phyloP scores from a whole-genome alignment of 176 grass and related monocot species.

The Avena insularis region DNA sequence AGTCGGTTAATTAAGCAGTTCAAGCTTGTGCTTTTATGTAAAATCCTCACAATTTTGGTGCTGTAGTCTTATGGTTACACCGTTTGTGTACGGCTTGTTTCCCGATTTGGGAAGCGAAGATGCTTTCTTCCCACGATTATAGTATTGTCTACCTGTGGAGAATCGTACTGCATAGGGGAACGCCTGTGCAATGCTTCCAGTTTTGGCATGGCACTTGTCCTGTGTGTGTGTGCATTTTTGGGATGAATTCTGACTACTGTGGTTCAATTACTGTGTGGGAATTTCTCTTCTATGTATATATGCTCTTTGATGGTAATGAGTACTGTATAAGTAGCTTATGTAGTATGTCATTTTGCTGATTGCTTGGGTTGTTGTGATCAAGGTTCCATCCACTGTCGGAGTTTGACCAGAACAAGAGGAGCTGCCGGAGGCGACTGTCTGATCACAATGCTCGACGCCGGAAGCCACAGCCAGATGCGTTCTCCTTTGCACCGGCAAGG shows the following conservation, averaged over 20 bases:
- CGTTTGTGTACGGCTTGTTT: conserved; percentile 38
- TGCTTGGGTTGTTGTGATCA: conserved; percentile 46
- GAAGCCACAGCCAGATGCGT: conserved; percentile 61
- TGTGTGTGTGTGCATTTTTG: conserved; percentile 29
- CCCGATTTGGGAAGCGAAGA: conserved; percentile 47
- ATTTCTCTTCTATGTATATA: conserved; percentile 4
- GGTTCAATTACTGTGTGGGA: conserved; percentile 32
- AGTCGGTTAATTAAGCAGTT: conserved; percentile 2
- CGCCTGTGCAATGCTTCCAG: conserved; percentile 36
- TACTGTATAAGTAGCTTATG: not conserved
- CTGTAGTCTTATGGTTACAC: conserved; percentile 20
- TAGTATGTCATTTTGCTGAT: conserved; percentile 29
- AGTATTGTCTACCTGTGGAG: conserved; percentile 43
- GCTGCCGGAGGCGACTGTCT: conserved; percentile 79
- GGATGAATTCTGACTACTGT: conserved; percentile 34
- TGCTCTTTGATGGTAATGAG: conserved; percentile 22
- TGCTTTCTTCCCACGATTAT: conserved; percentile 41
- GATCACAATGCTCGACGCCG: conserved; percentile 82
- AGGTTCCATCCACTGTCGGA: conserved; percentile 78
- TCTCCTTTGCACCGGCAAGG: conserved; percentile 56
- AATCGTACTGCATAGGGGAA: conserved; percentile 41
- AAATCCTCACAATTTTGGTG: not conserved
- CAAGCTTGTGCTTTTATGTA: conserved; percentile 9
- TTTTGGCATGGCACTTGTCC: conserved; percentile 47
- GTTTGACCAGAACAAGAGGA: conserved; percentile 87